Evolutionary conservation across 169 alveolate species (phyloP).

Genomic region (Plasmodium inui): DNA sequence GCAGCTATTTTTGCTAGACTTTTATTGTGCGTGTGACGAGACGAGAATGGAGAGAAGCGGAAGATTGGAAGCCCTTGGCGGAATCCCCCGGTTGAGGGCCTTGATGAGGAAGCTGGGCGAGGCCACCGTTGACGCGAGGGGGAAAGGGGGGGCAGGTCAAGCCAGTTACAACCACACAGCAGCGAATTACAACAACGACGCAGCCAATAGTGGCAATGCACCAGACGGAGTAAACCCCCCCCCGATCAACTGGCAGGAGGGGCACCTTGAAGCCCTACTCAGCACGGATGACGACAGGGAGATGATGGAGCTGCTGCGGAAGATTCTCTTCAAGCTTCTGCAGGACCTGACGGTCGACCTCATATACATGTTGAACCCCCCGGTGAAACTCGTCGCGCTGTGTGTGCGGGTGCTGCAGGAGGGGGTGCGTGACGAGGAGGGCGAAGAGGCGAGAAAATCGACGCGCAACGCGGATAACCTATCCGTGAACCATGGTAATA

Average conservation of each 20-base stretch:
- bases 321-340: conserved; percentile 24
- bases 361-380: conserved; percentile 60
- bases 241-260: neutral
- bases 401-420: conserved; percentile 16
- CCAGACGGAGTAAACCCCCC: neutral
- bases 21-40: neutral
- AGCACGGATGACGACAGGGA: conserved; percentile 10
- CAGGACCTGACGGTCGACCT: conserved; percentile 25
- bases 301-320: neutral
- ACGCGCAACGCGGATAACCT: neutral
- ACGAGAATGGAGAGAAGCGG: neutral
- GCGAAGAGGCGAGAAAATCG: neutral
- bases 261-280: neutral
- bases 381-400: conserved; percentile 11
- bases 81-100: neutral
- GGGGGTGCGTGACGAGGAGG: neutral
- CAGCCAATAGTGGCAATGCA: neutral
- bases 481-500: neutral
- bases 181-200: too few species aligned
- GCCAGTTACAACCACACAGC: too few species aligned
- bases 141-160: neutral
- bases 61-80: neutral
- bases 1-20: conserved; percentile 2
- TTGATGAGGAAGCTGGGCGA: neutral
- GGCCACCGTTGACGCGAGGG: neutral